phyloP scores from a whole-genome alignment of 257 asterid genomes.

The Solanum clarkiae region DNA sequence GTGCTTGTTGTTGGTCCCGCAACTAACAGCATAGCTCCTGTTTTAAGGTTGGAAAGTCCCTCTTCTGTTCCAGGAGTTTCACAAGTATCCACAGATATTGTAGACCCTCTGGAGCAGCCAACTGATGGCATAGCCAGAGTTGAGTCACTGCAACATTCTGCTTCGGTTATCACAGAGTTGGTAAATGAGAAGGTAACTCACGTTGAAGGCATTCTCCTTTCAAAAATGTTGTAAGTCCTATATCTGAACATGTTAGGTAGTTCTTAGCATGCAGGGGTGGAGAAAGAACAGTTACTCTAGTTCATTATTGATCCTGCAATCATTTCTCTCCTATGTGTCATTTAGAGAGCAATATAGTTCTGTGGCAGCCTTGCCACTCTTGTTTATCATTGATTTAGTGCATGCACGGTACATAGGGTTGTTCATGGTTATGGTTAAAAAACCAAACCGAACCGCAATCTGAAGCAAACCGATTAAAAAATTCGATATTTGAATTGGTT shows the following conservation, averaged over 20 bases:
- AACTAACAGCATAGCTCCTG: constrained; percentile 22
- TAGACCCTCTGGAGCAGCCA: constrained; percentile 40
- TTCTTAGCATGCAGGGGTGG: not conserved
- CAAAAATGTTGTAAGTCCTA: not conserved
- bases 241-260: not conserved
- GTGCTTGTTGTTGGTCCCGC: constrained; percentile 36
- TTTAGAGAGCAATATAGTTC: not conserved
- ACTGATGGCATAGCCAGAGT: constrained; percentile 56
- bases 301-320: not conserved
- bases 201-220: not conserved
- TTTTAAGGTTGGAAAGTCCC: constrained; percentile 37
- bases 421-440: too few relatives aligned
- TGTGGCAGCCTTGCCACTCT: not conserved
- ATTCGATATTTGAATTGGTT: too few relatives aligned
- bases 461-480: too few relatives aligned
- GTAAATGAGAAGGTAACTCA: constrained; percentile 63
- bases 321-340: not conserved
- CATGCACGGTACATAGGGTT: not conserved
- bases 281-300: not conserved
- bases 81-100: constrained; percentile 44
- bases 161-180: constrained; percentile 54
- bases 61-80: constrained; percentile 54
- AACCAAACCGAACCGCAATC: too few relatives aligned
- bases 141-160: constrained; percentile 52
- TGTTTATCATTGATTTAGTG: not conserved